Conservation (phyloP, 768 basidiomycete species). For the Cystobasidium ongulense region DNA sequence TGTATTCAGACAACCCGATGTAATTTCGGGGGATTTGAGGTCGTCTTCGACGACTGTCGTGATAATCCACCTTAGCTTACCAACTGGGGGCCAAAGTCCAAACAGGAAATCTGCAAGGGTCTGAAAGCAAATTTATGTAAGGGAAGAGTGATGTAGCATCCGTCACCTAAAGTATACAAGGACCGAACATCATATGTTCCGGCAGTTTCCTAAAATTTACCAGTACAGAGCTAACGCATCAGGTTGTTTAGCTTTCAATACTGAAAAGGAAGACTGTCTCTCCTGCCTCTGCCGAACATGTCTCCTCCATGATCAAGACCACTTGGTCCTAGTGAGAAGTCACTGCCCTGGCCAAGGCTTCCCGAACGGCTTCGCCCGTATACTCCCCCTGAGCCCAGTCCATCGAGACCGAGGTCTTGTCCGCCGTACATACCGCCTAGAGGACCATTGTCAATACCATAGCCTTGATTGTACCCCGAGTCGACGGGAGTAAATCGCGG, state of each 20-base stretch:
- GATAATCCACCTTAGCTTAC: too few species aligned
- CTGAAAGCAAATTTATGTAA: too few species aligned
- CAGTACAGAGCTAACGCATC: too few species aligned
- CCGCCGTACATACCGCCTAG: background rate
- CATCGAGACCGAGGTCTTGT: background rate
- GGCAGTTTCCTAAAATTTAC: too few species aligned
- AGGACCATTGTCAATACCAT: background rate
- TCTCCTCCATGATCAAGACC: background rate
- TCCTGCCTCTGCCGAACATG: background rate
- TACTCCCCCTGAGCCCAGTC: background rate
- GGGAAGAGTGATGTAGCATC: too few species aligned
- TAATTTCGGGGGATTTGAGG: too few species aligned
- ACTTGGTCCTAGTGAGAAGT: background rate
- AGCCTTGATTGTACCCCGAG: background rate
- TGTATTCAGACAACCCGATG: too few species aligned
- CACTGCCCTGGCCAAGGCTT: background rate
- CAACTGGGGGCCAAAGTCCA: too few species aligned
- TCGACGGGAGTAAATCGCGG: background rate
- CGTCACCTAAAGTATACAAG: too few species aligned
- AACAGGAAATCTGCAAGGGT: too few species aligned
- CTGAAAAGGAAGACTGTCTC: slow-evolving; percentile 1
- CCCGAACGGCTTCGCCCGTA: background rate
- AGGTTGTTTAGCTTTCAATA: background rate
- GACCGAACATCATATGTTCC: too few species aligned
- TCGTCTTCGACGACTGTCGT: too few species aligned